These are phyloP conservation scores for Tanacetum coccineum DNA, from an alignment of 129 eudicot species.

Conservation along the genomic window DNA sequence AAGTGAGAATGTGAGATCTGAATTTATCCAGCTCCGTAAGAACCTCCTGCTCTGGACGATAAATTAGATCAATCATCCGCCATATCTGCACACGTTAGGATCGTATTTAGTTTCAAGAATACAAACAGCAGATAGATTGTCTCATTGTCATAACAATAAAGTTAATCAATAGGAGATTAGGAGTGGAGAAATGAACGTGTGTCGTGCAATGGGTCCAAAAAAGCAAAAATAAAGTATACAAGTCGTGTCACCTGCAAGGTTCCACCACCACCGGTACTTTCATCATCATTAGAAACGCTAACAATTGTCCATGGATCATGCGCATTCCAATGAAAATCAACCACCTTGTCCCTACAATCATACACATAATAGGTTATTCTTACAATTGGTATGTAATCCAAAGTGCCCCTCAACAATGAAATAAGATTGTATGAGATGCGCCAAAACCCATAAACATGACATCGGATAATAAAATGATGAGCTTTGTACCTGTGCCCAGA, in stretches of 20 bases:
- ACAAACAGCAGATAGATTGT: background rate
- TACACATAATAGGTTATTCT: slow-evolving; percentile 1
- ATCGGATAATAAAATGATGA: background rate
- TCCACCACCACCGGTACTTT: slow-evolving; percentile 85
- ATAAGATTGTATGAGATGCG: background rate
- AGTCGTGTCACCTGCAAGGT: slow-evolving; percentile 59
- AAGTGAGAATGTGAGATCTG: slow-evolving; percentile 60
- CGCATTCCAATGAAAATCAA: slow-evolving; percentile 82
- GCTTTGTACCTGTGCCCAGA: slow-evolving; percentile 74
- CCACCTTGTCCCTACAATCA: slow-evolving; percentile 65
- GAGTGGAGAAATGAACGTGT: too few species aligned
- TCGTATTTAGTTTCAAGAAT: background rate
- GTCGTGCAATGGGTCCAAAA: too few species aligned
- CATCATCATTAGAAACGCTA: slow-evolving; percentile 81
- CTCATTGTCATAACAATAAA: too few species aligned
- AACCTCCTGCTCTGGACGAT: slow-evolving; percentile 80
- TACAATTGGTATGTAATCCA: background rate
- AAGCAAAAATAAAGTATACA: too few species aligned
- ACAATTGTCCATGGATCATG: slow-evolving; percentile 90
- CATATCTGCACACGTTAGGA: slow-evolving; percentile 58
- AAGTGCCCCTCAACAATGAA: background rate
- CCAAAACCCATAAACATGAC: background rate
- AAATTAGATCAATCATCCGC: slow-evolving; percentile 86
- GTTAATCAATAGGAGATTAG: too few species aligned
- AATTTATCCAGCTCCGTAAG: slow-evolving; percentile 67